Evolutionary conservation across 805 yeast genomes (phyloP).

Genomic region (Aciculoconidium aculeatum): DNA sequence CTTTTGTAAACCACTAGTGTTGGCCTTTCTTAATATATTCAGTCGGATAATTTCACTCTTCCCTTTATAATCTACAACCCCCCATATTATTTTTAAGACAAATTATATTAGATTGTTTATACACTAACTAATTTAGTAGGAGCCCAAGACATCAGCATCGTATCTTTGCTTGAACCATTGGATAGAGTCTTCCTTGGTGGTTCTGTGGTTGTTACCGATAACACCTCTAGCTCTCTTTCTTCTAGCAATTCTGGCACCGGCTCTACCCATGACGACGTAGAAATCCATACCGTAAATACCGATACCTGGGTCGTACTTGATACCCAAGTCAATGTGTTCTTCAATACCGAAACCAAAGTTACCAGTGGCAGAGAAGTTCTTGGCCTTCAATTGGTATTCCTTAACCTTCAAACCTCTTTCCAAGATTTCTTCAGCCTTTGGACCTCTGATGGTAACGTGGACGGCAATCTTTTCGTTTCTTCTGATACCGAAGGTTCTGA

Average conservation of each 20-base stretch:
- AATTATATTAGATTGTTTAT: too few species aligned
- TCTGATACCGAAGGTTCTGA: conserved; percentile 99
- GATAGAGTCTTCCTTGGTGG: conserved; percentile 90
- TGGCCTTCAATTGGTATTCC: conserved; percentile 93
- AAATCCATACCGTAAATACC: conserved; percentile 99
- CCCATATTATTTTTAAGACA: too few species aligned
- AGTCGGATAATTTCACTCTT: too few species aligned
- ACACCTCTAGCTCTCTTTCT: conserved; percentile 90
- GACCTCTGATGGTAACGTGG: conserved; percentile 99
- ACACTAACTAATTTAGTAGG: conserved; percentile 44
- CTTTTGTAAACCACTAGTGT: too few species aligned
- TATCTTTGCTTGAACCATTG: conserved; percentile 99
- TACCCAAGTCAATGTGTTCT: conserved; percentile 99
- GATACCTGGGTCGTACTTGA: conserved; percentile 98
- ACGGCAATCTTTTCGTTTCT: conserved; percentile 99
- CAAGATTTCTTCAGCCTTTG: conserved; percentile 96
- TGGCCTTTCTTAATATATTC: too few species aligned
- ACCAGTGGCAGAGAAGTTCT: conserved; percentile 98
- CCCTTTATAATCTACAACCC: too few species aligned
- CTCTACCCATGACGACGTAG: conserved; percentile 99
- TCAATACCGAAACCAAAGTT: conserved; percentile 99
- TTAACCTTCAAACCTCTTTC: conserved; percentile 99
- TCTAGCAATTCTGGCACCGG: conserved; percentile 98
- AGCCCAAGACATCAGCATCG: conserved; percentile 92
- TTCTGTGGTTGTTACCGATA: conserved; percentile 90